A percentile compares a stretch with the other conserved stretches of the same genome.
Conservation (phyloP, 2,329 filamentous ascomycete species). For the Fonsecaea pedrosoi region DNA sequence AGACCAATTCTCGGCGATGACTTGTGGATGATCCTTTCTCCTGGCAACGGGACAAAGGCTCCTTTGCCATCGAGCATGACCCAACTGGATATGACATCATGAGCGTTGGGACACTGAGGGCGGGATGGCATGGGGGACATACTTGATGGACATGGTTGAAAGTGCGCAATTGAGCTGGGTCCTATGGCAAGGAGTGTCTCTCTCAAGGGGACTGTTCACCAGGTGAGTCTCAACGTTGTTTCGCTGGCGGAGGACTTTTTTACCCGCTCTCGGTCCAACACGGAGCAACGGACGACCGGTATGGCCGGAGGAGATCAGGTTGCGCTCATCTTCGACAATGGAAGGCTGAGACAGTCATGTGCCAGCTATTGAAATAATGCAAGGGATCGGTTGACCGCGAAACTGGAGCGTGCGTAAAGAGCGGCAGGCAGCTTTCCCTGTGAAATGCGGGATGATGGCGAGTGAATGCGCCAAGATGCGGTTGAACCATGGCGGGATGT, state of each 20-base stretch:
- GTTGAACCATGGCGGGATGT: not conserved
- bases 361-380: not conserved
- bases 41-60: constrained; percentile 82
- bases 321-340: not conserved
- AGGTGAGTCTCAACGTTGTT: not conserved
- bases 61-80: constrained; percentile 81
- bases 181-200: not conserved
- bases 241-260: not conserved
- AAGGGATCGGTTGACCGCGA: not conserved
- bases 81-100: constrained; percentile 68
- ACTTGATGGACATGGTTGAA: constrained; percentile 19
- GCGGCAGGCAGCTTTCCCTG: not conserved
- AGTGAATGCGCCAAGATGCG: not conserved
- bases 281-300: not conserved
- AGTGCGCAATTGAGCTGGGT: not conserved
- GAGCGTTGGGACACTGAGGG: constrained; percentile 40
- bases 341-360: constrained; percentile 2
- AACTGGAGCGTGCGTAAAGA: not conserved
- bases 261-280: not conserved
- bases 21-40: constrained; percentile 80
- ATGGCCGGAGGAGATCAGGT: not conserved
- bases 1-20: constrained; percentile 80
- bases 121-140: not conserved
- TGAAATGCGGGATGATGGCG: not conserved
- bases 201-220: not conserved